Evolutionary conservation across 2,329 filamentous ascomycete species (phyloP).

Genomic region (Neonectria sp.): DNA sequence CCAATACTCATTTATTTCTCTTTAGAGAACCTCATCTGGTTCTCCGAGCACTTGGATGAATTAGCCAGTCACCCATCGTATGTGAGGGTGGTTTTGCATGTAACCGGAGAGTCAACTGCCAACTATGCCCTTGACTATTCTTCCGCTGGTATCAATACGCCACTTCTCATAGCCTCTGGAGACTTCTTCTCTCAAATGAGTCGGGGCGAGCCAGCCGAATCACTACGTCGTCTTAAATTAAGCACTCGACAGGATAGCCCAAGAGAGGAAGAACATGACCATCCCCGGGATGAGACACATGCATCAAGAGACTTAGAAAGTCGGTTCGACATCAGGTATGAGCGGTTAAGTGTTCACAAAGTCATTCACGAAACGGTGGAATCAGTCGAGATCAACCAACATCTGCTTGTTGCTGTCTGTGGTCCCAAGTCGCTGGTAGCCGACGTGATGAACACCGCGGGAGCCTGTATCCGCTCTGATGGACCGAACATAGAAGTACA

Average conservation of each 20-base stretch:
- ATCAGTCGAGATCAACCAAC: conserved; percentile 4
- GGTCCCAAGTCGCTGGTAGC: conserved; percentile 14
- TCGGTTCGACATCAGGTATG: conserved; percentile 9
- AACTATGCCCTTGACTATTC: background rate
- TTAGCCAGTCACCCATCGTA: conserved; percentile 9
- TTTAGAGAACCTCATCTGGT: conserved; percentile 16
- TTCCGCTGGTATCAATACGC: conserved; percentile 9
- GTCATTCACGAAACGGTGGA: background rate
- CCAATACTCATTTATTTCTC: background rate
- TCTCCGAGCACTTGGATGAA: conserved; percentile 3
- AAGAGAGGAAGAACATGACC: background rate
- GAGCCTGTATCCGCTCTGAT: conserved; percentile 5
- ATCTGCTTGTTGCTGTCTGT: conserved; percentile 17
- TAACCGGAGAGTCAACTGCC: conserved; percentile 11
- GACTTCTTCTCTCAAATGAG: conserved; percentile 15
- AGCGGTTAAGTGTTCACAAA: background rate
- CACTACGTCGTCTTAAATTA: background rate
- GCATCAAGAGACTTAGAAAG: conserved; percentile 2
- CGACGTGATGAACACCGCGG: conserved; percentile 16
- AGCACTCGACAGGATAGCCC: background rate
- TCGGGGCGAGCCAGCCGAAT: background rate
- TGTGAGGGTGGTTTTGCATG: conserved; percentile 10
- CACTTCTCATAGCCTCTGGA: conserved; percentile 6
- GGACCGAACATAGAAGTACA: conserved; percentile 25
- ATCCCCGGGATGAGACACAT: background rate